A percentile compares a stretch with the other conserved stretches of the same genome.
phyloP scores from a whole-genome alignment of 2,329 filamentous ascomycete species.

The Penicillium frequentans region DNA sequence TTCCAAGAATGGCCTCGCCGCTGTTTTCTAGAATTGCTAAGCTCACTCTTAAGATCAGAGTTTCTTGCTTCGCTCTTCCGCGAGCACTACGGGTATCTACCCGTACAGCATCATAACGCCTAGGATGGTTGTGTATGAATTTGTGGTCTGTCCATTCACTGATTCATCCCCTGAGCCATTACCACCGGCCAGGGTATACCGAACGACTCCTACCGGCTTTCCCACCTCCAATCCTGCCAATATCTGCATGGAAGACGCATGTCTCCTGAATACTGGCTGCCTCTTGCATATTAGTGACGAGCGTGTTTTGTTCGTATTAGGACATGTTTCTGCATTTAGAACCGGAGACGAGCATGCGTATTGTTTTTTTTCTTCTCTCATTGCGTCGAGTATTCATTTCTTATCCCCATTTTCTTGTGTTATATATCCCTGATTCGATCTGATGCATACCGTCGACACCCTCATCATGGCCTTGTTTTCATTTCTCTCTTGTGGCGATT shows the following conservation, averaged over 20 bases:
- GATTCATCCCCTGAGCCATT: background rate
- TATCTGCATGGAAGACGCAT: constrained; percentile 6
- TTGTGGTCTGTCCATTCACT: background rate
- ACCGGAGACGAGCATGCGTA: constrained; percentile 24
- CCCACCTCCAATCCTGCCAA: background rate
- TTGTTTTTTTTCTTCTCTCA: constrained; percentile 10
- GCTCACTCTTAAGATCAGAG: background rate
- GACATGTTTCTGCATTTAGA: constrained; percentile 28
- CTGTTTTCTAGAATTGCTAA: constrained; percentile 65
- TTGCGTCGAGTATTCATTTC: constrained; percentile 2
- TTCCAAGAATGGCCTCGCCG: constrained; percentile 89
- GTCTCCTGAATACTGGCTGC: constrained; percentile 19
- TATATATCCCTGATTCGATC: constrained; percentile 30
- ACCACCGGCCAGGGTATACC: background rate
- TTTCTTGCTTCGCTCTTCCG: background rate
- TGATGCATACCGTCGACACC: constrained; percentile 24
- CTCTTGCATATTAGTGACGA: constrained; percentile 28
- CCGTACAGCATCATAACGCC: background rate
- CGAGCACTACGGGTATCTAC: background rate
- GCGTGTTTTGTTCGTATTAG: constrained; percentile 25
- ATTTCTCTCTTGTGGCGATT: constrained; percentile 11
- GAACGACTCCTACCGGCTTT: background rate
- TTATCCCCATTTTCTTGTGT: constrained; percentile 16
- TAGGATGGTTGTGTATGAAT: background rate
- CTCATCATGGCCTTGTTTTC: constrained; percentile 13